Base-by-base conservation (phyloP, 148 eudicot genomes). In the Camellia lanceoleosa region DNA sequence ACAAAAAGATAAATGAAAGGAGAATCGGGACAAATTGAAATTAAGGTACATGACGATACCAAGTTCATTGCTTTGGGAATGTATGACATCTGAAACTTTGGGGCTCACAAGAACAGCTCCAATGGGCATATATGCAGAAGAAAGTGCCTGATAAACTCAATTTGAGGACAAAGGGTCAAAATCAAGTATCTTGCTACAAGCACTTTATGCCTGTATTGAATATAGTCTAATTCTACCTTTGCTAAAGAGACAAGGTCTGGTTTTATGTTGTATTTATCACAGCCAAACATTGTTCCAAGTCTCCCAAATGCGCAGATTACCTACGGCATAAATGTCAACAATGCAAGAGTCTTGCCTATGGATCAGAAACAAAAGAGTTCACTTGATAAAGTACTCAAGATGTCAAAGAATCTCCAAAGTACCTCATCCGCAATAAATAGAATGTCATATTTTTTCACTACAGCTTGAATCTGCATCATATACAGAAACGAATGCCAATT, bases 351-450 rank as follows among this genome's bases (percentile, higher is more conserved):
- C 74, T 19, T 56, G 7, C 49, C 64, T 11, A 60, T 14, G 51
- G 38, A 41, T 75, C 20, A 55, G 58, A 55, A 59, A 73, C 56
- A 30, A 73, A 16, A 75, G n/a, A 46, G 47, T n/a, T 44, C 0
- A 61, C 51, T 30, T 13, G 18, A 13, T 15, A 47, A 76, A 19
- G 20, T 61, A 54, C 46, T 73, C 38, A 20, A 10, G 12, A 65
- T 13, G 30, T 6, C 2, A 16, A 56, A 65, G 18, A 41, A 14
- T 20, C 43, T 7, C 66, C 15, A 20, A 20, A 56, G 79, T 88
- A 92, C 99, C 97, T 96, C 99, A 85, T 96, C 99, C 38, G 99
- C 99, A 75, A 96, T 90, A 75, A 96, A 91, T 23, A 96, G 95
- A 78, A 96, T 89, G 86, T 93, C 98, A 80, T 96, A 90, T 79